Evolutionary conservation across 1,284 basidiomycete genomes (phyloP).

Genomic region (Moniliophthora roreri): DNA sequence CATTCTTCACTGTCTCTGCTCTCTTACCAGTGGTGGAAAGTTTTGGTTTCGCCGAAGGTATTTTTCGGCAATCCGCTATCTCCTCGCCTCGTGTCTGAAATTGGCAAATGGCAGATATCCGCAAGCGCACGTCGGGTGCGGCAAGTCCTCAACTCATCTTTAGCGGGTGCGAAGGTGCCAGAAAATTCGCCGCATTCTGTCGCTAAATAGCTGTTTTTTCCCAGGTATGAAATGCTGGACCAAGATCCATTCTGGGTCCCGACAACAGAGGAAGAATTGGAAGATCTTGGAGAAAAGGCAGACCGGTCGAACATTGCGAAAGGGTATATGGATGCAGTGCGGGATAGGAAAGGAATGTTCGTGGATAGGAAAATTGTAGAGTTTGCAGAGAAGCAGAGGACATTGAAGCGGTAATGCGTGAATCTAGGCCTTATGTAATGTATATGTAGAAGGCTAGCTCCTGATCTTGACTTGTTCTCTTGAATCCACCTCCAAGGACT

Average conservation of each 20-base stretch:
- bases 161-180: conserved; percentile 65
- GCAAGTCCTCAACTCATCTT: conserved; percentile 97
- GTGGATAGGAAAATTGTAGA: conserved; percentile 92
- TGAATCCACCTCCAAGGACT: neutral
- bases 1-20: conserved; percentile 91
- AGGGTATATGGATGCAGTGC: conserved; percentile 89
- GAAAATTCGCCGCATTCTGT: neutral
- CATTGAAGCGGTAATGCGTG: conserved; percentile 72
- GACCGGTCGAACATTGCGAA: conserved; percentile 95
- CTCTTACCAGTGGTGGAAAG: conserved; percentile 95
- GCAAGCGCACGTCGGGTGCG: conserved; percentile 94
- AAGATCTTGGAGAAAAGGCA: conserved; percentile 47
- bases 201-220: neutral
- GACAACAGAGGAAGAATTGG: conserved; percentile 95
- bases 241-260: conserved; percentile 99
- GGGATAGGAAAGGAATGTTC: conserved; percentile 94
- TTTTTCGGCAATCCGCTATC: neutral
- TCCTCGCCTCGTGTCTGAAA: neutral
- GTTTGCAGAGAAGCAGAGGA: conserved; percentile 94
- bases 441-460: no score
- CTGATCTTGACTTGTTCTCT: no score
- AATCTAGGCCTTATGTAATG: neutral
- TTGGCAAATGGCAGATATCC: conserved; percentile 67
- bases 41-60: conserved; percentile 97
- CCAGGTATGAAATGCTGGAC: conserved; percentile 84